These are phyloP conservation scores for Candida tallmaniae DNA, from an alignment of 805 yeast genomes.

Conservation along the genomic window DNA sequence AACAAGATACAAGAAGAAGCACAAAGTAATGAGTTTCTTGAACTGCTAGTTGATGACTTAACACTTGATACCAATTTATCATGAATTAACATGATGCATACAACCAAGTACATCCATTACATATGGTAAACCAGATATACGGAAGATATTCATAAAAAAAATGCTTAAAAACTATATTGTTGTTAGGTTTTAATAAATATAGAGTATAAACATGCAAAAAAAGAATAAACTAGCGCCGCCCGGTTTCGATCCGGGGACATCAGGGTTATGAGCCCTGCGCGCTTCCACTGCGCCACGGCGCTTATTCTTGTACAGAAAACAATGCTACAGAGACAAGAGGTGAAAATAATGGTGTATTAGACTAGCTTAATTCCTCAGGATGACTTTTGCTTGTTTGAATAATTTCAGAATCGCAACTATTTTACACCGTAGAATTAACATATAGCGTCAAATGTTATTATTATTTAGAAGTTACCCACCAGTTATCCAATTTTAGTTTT, in stretches of 20 bases:
- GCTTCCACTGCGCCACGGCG: slow-evolving; percentile 99
- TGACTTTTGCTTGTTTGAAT: too few species aligned
- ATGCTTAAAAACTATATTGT: slow-evolving; percentile 1
- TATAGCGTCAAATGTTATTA: too few species aligned
- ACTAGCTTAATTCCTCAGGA: too few species aligned
- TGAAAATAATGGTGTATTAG: background rate
- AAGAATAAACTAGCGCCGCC: slow-evolving; percentile 69
- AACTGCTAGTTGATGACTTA: slow-evolving; percentile 6
- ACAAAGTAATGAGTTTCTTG: slow-evolving; percentile 6
- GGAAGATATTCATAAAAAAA: background rate
- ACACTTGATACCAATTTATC: too few species aligned
- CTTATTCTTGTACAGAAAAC: slow-evolving; percentile 35
- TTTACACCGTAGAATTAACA: too few species aligned
- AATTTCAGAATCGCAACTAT: too few species aligned
- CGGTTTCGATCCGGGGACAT: slow-evolving; percentile 96
- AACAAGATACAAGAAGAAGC: background rate
- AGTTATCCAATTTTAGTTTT: too few species aligned
- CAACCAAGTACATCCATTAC: background rate
- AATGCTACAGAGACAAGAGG: background rate
- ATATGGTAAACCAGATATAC: background rate
- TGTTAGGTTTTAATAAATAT: slow-evolving; percentile 3
- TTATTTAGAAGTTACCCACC: too few species aligned
- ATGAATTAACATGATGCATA: too few species aligned
- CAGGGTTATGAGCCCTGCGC: slow-evolving; percentile 99
- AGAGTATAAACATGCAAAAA: background rate